Evolutionary conservation across 106 monocot species (phyloP).

Genomic region (Allium cepa): DNA sequence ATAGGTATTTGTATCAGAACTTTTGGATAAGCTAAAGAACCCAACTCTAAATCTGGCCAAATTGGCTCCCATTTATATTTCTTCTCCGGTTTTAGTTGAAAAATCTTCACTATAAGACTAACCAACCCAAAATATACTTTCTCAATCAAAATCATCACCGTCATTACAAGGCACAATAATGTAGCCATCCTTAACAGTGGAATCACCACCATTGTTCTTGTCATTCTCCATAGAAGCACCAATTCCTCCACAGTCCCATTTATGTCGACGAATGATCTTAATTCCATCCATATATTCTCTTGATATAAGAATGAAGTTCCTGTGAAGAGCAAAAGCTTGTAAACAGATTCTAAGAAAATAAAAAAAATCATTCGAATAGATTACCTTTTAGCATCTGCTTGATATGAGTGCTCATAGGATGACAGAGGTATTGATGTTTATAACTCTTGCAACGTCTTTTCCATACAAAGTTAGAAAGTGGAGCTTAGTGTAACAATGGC

Average conservation of each 20-base stretch:
- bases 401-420: no score
- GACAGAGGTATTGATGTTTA: no score
- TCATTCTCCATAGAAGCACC: neutral
- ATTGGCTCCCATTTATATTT: conserved; percentile 27
- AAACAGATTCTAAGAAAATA: no score
- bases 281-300: no score
- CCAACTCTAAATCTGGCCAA: conserved; percentile 16
- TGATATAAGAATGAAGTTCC: no score
- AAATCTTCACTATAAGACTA: conserved; percentile 18
- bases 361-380: no score
- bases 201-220: conserved; percentile 11
- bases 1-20: conserved; percentile 35
- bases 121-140: conserved; percentile 17
- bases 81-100: conserved; percentile 26
- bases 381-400: no score
- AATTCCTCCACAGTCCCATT: neutral
- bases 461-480: no score
- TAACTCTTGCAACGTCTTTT: no score
- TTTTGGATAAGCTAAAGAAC: conserved; percentile 15
- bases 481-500: no score
- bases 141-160: conserved; percentile 24
- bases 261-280: neutral
- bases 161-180: conserved; percentile 21
- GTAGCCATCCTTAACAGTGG: conserved; percentile 22
- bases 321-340: no score